Evolutionary conservation across 352 stramenopile species (phyloP), one percentile per base, ranked within the genome.

Genomic region (Pythium brachiatum): DNA sequence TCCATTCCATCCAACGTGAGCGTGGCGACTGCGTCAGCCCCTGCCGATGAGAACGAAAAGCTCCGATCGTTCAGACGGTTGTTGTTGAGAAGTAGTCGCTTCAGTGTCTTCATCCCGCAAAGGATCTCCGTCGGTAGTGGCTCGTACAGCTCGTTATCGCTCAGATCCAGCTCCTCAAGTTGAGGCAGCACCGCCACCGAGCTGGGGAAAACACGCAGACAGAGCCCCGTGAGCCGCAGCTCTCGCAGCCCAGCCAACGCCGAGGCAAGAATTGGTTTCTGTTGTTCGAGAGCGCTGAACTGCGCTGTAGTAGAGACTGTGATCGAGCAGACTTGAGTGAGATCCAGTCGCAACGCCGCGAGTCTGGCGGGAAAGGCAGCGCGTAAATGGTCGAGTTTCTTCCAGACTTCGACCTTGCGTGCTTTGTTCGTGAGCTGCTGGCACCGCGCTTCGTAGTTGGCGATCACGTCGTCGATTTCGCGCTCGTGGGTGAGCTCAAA

Each of bases 381-480:
- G 32, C 11, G 60, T 46, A 23, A 68, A 55, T 34, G 74, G 54
- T 83, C 70, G 16, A 81, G 73, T 44, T 86, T 81, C 23, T 71
- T 54, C 18, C 81, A 27, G 23, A 80, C 21, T 21, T 77, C 70
- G 2, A 29, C 25, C 53, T 78, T 80, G 4, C 73, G 54, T 2
- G 38, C 15, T 13, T 44, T 53, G 13, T 62, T 44, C 15, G 66
- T 39, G 57, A 53, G 1, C 57, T 74, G 23, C 29, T 74, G 64
- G 59, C 65, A 60, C 21, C 75, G 56, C 41, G 66, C 31, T 51
- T 78, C 44, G 46, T 74, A 72, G 38, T 72, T 71, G 15, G 62
- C 57, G 0, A 85, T 53, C 12, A 83, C 68, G 0, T 61, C 56
- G 13, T 25, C 44, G 7, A 74, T 46, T 13, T 38, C 16, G 8